Conservation (phyloP, 208 protist genomes). For the Trypanosoma vivax region DNA sequence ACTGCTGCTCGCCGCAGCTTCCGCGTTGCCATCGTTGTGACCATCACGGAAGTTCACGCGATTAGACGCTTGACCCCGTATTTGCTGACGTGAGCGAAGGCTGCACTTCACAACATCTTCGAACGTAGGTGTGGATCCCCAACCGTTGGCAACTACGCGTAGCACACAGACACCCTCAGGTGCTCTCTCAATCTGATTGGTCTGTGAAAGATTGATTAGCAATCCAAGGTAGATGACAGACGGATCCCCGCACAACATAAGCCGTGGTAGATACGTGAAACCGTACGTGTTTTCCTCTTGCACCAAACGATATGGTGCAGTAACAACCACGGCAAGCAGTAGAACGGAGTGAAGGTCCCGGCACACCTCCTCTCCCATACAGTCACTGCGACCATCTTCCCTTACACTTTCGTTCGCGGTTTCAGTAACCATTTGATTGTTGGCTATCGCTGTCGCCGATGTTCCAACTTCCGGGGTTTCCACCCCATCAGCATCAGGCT, state of each 20-base stretch:
- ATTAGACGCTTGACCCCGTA: not conserved
- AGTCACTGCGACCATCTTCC: not conserved
- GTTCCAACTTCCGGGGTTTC: no score
- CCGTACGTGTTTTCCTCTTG: slow-evolving; percentile 33
- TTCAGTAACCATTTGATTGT: no score
- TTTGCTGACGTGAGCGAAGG: slow-evolving; percentile 1
- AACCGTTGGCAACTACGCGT: slow-evolving; percentile 57
- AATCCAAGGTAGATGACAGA: slow-evolving; percentile 71
- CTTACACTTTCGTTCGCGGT: not conserved
- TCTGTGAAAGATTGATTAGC: slow-evolving; percentile 52
- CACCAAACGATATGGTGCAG: slow-evolving; percentile 53
- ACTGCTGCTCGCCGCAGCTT: no score
- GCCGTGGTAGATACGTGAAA: slow-evolving; percentile 40
- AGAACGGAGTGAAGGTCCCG: slow-evolving; percentile 48
- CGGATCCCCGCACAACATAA: slow-evolving; percentile 68
- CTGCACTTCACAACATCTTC: slow-evolving; percentile 33
- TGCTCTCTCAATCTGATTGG: slow-evolving; percentile 31
- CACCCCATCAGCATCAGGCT: not conserved
- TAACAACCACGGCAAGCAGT: slow-evolving; percentile 37
- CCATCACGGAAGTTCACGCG: no score
- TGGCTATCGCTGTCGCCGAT: no score
- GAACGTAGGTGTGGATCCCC: slow-evolving; percentile 50
- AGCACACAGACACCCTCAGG: slow-evolving; percentile 42
- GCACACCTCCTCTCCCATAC: slow-evolving; percentile 10
- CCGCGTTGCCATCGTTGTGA: no score